Conservation (phyloP, 129 eudicot species). For the Ambrosia trifida region DNA sequence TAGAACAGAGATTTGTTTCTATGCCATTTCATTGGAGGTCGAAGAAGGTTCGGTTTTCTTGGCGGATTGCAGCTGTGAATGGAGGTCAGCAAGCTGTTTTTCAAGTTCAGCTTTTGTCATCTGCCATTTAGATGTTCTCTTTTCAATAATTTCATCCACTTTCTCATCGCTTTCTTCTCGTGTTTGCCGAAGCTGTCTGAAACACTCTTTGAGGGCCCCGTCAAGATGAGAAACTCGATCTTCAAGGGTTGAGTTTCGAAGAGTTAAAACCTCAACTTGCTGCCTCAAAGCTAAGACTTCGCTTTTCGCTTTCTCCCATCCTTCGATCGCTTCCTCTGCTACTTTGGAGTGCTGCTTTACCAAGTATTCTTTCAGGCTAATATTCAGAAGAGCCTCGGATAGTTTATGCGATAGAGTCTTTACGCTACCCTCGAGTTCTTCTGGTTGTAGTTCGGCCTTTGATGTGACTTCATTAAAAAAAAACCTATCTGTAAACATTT, state of each 20-base stretch:
- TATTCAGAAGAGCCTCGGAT: slow-evolving; percentile 67
- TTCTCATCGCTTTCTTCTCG: slow-evolving; percentile 75
- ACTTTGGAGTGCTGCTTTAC: slow-evolving; percentile 91
- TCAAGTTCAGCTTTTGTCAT: slow-evolving; percentile 58
- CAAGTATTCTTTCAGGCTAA: slow-evolving; percentile 73
- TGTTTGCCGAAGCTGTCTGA: slow-evolving; percentile 84
- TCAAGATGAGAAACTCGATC: slow-evolving; percentile 80
- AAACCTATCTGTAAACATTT: too few relatives aligned
- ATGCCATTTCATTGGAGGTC: slow-evolving; percentile 34
- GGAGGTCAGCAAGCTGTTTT: slow-evolving; percentile 50
- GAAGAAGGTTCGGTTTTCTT: slow-evolving; percentile 23
- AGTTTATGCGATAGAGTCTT: slow-evolving; percentile 60
- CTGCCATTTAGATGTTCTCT: slow-evolving; percentile 57
- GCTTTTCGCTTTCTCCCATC: slow-evolving; percentile 94
- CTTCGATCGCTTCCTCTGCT: slow-evolving; percentile 97
- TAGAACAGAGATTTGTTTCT: slow-evolving; percentile 63
- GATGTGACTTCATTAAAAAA: slow-evolving; percentile 90
- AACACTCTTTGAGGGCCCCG: slow-evolving; percentile 93
- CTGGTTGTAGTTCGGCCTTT: slow-evolving; percentile 48
- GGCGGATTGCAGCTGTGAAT: slow-evolving; percentile 47
- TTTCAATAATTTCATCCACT: slow-evolving; percentile 46
- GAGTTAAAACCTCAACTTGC: slow-evolving; percentile 53
- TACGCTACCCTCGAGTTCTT: slow-evolving; percentile 51
- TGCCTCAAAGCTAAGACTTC: slow-evolving; percentile 59
- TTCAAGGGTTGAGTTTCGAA: slow-evolving; percentile 63